phyloP scores from a whole-genome alignment of 495 filamentous ascomycete genomes.

The Echria macrotheca region DNA sequence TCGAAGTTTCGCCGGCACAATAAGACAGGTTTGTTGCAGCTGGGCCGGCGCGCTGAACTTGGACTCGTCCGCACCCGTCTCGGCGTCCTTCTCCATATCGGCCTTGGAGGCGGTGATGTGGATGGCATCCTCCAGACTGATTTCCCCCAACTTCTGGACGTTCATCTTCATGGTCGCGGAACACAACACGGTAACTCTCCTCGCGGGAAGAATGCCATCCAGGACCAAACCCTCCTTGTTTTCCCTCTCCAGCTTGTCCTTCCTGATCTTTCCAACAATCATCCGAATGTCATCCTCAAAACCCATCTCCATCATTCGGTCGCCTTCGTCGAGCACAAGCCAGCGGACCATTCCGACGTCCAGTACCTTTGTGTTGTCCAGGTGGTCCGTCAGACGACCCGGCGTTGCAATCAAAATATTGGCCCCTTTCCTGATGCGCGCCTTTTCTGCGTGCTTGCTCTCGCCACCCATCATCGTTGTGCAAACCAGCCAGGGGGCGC shows the following conservation, averaged over 20 bases:
- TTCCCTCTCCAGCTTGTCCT: conserved; percentile 36
- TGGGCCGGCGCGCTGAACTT: conserved; percentile 84
- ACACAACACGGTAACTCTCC: conserved; percentile 83
- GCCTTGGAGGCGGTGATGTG: conserved; percentile 70
- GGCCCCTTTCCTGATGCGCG: conserved; percentile 81
- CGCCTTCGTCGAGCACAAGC: conserved; percentile 92
- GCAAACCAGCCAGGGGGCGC: conserved; percentile 81
- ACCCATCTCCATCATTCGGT: conserved; percentile 93
- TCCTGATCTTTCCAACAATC: conserved; percentile 72
- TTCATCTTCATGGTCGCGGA: conserved; percentile 97
- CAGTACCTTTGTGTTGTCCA: conserved; percentile 84
- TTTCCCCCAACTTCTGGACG: conserved; percentile 84
- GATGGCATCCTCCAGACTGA: conserved; percentile 87
- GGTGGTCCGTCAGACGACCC: conserved; percentile 80
- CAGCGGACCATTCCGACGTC: conserved; percentile 86
- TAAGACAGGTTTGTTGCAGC: conserved; percentile 81
- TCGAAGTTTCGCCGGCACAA: conserved; percentile 83
- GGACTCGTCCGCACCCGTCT: conserved; percentile 40
- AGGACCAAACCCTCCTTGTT: conserved; percentile 37
- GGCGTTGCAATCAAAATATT: conserved; percentile 96
- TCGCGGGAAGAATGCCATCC: conserved; percentile 57
- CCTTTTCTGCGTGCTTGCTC: conserved; percentile 96
- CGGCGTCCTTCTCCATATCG: conserved; percentile 40
- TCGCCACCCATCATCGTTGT: conserved; percentile 93
- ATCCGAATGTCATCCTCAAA: conserved; percentile 82